Percentiles rank a stretch among this genome's conserved stretches.
Conservation (phyloP, 306 rosid genomes). For the Styphnolobium japonicum region DNA sequence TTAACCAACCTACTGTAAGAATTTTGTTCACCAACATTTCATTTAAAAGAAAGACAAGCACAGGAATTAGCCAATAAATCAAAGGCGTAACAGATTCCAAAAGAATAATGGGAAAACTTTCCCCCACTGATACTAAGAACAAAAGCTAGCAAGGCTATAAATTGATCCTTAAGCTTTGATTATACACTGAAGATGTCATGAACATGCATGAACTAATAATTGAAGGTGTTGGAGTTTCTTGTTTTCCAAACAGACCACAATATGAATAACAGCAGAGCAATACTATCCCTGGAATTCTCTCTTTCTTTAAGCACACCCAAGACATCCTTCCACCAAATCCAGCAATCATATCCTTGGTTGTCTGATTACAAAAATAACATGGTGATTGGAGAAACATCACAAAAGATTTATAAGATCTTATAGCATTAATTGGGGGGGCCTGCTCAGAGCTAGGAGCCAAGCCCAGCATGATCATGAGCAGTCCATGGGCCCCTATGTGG, state of each 20-base stretch:
- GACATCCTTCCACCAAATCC: slow-evolving; percentile 2
- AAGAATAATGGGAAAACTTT: too few relatives aligned
- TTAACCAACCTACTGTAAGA: too few relatives aligned
- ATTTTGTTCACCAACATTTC: too few relatives aligned
- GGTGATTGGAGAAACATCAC: not conserved
- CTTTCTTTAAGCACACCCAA: not conserved
- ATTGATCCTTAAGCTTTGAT: too few relatives aligned
- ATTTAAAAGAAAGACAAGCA: too few relatives aligned
- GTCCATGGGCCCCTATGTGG: slow-evolving; percentile 15
- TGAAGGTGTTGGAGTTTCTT: not conserved
- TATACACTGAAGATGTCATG: too few relatives aligned
- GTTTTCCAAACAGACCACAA: not conserved
- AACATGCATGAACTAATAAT: too few relatives aligned
- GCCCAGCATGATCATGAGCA: slow-evolving; percentile 23
- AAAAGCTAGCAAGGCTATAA: too few relatives aligned
- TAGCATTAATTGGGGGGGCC: slow-evolving; percentile 23
- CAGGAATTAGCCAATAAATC: too few relatives aligned
- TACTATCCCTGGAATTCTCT: not conserved
- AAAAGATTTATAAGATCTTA: not conserved
- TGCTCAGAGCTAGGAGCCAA: slow-evolving; percentile 7
- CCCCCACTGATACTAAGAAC: too few relatives aligned
- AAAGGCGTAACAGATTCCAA: too few relatives aligned
- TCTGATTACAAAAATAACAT: not conserved
- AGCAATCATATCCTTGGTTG: not conserved
- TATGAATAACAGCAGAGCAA: not conserved